Percentiles rank a stretch among this genome's conserved stretches.
phyloP scores from a whole-genome alignment of 345 rosid genomes.

The Lepidium aucheri region DNA sequence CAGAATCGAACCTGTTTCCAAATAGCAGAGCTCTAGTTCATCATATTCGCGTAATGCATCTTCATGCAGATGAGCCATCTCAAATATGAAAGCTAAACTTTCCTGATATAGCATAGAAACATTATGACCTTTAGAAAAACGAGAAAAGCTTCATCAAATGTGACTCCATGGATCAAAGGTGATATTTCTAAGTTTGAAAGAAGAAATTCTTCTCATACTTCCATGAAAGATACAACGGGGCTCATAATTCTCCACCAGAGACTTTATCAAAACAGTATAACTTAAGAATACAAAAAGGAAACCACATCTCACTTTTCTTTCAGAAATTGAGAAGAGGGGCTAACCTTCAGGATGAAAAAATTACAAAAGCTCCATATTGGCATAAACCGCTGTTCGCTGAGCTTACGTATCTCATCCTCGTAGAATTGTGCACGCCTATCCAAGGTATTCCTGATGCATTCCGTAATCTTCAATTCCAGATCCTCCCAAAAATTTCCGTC shows the following conservation, averaged over 20 bases:
- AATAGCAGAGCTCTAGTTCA: conserved; percentile 88
- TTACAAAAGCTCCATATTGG: conserved; percentile 97
- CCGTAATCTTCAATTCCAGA: conserved; percentile 72
- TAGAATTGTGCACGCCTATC: conserved; percentile 86
- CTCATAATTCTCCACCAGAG: neutral
- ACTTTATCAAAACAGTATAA: neutral
- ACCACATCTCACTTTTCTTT: neutral
- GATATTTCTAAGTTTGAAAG: neutral
- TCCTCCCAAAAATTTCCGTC: conserved; percentile 91
- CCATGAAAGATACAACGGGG: neutral
- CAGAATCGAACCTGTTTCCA: conserved; percentile 67
- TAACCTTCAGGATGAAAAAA: conserved; percentile 92
- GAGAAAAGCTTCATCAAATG: conserved; percentile 8
- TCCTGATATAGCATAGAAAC: conserved; percentile 47
- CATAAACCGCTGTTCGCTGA: conserved; percentile 86
- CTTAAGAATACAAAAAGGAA: neutral
- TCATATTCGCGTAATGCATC: conserved; percentile 97
- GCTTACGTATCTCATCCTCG: conserved; percentile 96
- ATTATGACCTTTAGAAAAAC: conserved; percentile 17
- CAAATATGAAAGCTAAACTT: conserved; percentile 98
- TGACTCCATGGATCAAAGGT: conserved; percentile 1
- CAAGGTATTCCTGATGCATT: conserved; percentile 76
- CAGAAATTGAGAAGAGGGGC: conserved; percentile 28
- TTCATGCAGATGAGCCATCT: conserved; percentile 93
- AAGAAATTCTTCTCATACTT: conserved; percentile 3